These are phyloP conservation scores for Zasmidium cellare DNA, from an alignment of 2,329 filamentous ascomycete genomes.

Conservation along the genomic window DNA sequence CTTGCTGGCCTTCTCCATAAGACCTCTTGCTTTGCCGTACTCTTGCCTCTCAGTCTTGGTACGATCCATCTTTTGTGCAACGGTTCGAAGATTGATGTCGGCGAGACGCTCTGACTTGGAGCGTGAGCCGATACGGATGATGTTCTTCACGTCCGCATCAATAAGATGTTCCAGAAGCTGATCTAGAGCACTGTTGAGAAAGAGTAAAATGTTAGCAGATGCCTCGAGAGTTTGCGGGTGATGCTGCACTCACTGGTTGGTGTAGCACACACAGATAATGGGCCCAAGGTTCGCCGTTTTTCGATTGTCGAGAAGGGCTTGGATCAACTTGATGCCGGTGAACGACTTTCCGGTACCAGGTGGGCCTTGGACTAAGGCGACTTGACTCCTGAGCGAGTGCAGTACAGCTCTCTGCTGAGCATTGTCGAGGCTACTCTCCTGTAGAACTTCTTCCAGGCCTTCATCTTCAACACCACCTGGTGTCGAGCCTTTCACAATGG, in stretches of 20 bases:
- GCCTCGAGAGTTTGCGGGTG: too few species aligned
- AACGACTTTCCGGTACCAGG: conserved; percentile 78
- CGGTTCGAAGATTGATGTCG: conserved; percentile 50
- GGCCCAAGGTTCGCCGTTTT: conserved; percentile 57
- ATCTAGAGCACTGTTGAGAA: conserved; percentile 44
- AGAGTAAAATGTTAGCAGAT: too few species aligned
- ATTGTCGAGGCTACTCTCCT: conserved; percentile 45
- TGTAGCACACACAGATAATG: conserved; percentile 50
- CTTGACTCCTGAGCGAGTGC: conserved; percentile 51
- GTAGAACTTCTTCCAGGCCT: conserved; percentile 19
- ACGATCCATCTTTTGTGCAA: conserved; percentile 33
- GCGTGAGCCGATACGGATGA: conserved; percentile 63
- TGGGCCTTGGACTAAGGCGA: conserved; percentile 70
- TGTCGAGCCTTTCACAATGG: background rate
- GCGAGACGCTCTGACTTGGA: conserved; percentile 57
- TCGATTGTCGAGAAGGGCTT: conserved; percentile 54
- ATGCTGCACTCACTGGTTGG: conserved; percentile 42
- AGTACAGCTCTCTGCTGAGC: conserved; percentile 61
- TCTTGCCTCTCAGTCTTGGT: conserved; percentile 44
- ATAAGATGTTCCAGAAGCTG: conserved; percentile 63
- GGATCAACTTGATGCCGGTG: conserved; percentile 64
- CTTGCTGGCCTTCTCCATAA: conserved; percentile 19
- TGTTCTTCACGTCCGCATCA: conserved; percentile 50
- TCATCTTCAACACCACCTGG: background rate
- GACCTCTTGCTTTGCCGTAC: conserved; percentile 27